Conservation (phyloP, 1,284 basidiomycete genomes). For the Trichosporon asahii region DNA sequence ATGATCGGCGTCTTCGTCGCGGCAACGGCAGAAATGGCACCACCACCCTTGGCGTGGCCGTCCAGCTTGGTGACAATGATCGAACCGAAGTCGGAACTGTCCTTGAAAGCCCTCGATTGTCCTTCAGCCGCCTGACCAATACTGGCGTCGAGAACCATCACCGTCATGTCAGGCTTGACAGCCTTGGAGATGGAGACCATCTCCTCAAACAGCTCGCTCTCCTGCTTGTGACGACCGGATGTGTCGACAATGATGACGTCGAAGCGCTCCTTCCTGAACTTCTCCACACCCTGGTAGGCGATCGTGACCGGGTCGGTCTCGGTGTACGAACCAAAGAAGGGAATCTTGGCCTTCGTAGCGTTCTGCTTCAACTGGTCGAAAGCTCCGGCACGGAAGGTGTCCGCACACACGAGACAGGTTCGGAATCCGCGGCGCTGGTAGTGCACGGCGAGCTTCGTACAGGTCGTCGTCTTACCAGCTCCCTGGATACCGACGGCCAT, state of each 20-base stretch:
- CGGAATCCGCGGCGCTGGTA: conserved; percentile 97
- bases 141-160: conserved; percentile 76
- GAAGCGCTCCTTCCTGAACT: conserved; percentile 97
- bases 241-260: conserved; percentile 99
- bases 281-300: conserved; percentile 87
- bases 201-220: conserved; percentile 93
- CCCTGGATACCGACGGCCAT: conserved; percentile 98
- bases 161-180: conserved; percentile 89
- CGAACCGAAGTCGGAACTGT: conserved; percentile 93
- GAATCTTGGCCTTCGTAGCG: conserved; percentile 96
- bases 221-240: conserved; percentile 94
- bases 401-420: conserved; percentile 97
- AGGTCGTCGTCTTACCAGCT: conserved; percentile 97
- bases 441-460: conserved; percentile 94
- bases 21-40: conserved; percentile 93
- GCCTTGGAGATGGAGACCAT: conserved; percentile 96
- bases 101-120: conserved; percentile 95
- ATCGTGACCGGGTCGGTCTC: conserved; percentile 97
- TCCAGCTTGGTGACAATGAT: conserved; percentile 99
- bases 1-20: conserved; percentile 97
- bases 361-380: conserved; percentile 92
- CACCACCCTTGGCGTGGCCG: conserved; percentile 98
- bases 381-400: conserved; percentile 98
- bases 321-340: conserved; percentile 98
- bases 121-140: conserved; percentile 94